Evolutionary conservation across 768 basidiomycete genomes (phyloP).

Genomic region (Austroboletus festivus): DNA sequence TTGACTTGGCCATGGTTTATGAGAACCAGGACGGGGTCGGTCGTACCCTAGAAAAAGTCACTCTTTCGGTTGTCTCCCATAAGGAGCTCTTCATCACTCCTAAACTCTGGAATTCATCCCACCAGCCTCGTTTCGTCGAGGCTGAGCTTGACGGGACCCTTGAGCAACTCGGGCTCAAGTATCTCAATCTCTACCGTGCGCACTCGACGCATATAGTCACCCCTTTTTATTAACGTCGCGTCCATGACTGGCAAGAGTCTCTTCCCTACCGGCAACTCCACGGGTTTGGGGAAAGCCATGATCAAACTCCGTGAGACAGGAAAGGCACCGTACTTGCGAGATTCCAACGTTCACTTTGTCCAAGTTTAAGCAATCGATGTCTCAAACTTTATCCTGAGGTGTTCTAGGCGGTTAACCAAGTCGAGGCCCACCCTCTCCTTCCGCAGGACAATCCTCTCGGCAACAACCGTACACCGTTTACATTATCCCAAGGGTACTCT

Average conservation of each 20-base stretch:
- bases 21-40: constrained; percentile 78
- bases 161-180: constrained; percentile 64
- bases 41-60: constrained; percentile 69
- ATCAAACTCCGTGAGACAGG: constrained; percentile 60
- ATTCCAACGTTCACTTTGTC: background rate
- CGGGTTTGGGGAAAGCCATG: constrained; percentile 69
- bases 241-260: no score
- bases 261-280: constrained; percentile 19
- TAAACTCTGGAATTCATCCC: constrained; percentile 80
- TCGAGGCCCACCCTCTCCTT: constrained; percentile 80
- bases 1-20: constrained; percentile 82
- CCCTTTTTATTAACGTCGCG: no score
- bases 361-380: constrained; percentile 74
- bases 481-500: background rate
- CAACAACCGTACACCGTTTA: constrained; percentile 58
- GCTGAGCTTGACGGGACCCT: constrained; percentile 76
- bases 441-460: constrained; percentile 79
- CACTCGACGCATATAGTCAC: constrained; percentile 12
- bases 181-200: constrained; percentile 79
- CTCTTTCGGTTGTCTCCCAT: constrained; percentile 73
- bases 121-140: constrained; percentile 64
- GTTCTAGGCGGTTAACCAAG: constrained; percentile 63
- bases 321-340: constrained; percentile 47
- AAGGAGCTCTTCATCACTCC: constrained; percentile 80
- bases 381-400: constrained; percentile 62